Conservation (phyloP, 805 yeast species). For the Saitoella complicata region DNA sequence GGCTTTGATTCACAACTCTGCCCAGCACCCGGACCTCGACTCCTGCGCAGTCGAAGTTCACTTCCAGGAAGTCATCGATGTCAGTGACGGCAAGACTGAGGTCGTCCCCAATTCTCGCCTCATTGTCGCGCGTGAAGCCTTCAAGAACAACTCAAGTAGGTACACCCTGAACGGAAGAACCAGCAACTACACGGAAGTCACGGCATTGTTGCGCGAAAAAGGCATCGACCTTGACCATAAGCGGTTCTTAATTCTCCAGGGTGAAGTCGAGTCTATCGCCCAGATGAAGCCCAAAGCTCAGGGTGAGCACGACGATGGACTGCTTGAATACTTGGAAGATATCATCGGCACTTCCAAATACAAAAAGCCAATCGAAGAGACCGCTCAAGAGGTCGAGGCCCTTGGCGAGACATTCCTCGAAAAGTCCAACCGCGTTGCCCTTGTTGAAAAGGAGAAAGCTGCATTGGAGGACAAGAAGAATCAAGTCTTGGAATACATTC, state of each 20-base stretch:
- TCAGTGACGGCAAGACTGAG: constrained; percentile 27
- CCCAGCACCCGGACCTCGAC: constrained; percentile 42
- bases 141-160: constrained; percentile 55
- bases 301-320: constrained; percentile 78
- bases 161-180: constrained; percentile 57
- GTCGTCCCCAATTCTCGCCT: constrained; percentile 40
- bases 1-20: constrained; percentile 85
- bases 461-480: constrained; percentile 35
- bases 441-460: constrained; percentile 62
- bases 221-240: constrained; percentile 94
- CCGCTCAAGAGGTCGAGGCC: constrained; percentile 44
- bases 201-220: constrained; percentile 50
- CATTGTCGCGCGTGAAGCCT: constrained; percentile 67
- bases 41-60: constrained; percentile 85
- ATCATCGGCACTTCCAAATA: constrained; percentile 87
- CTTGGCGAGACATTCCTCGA: constrained; percentile 67
- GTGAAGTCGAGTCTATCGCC: constrained; percentile 96
- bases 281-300: constrained; percentile 98
- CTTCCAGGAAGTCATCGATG: constrained; percentile 61
- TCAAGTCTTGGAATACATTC: constrained; percentile 50
- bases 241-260: constrained; percentile 84
- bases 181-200: constrained; percentile 66
- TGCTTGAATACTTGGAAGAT: constrained; percentile 86
- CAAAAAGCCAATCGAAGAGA: constrained; percentile 56
- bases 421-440: constrained; percentile 60